A percentile compares a stretch with the other conserved stretches of the same genome.
phyloP scores from a whole-genome alignment of 2,329 filamentous ascomycete genomes.

The Bisporella sp. region DNA sequence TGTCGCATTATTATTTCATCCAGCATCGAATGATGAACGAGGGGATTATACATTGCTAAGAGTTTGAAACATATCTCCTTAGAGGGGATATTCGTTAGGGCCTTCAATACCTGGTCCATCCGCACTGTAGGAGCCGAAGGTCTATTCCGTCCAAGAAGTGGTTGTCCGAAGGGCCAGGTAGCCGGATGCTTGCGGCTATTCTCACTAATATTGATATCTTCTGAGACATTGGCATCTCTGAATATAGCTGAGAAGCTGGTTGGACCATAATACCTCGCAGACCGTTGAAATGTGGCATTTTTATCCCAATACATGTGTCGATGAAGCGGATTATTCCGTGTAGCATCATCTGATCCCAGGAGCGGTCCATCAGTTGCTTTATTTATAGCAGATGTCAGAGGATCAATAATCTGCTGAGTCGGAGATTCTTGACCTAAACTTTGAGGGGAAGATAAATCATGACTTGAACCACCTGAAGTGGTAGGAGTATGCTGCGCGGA shows the following conservation, averaged over 20 bases:
- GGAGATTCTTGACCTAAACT: no score
- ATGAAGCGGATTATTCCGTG: no score
- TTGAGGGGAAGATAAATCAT: no score
- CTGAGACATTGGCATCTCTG: conserved; percentile 13
- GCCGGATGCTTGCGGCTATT: conserved; percentile 19
- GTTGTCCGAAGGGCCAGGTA: conserved; percentile 18
- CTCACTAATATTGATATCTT: conserved; percentile 19
- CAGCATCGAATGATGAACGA: conserved; percentile 9
- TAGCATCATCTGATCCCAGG: no score
- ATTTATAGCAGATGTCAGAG: no score
- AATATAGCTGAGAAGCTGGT: conserved; percentile 25
- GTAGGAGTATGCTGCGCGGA: no score
- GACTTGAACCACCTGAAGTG: no score
- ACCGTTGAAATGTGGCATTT: conserved; percentile 11
- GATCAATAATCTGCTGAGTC: no score
- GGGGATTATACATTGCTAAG: conserved; percentile 1
- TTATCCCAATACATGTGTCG: no score
- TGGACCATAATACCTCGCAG: conserved; percentile 20
- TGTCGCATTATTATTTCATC: conserved; percentile 17
- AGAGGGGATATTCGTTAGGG: conserved; percentile 19
- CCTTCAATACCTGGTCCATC: conserved; percentile 16
- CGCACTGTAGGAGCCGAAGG: conserved; percentile 15
- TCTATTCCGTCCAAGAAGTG: conserved; percentile 16
- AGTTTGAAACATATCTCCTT: conserved; percentile 18
- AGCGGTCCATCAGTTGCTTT: no score